These are phyloP conservation scores for Globisporangium canariense DNA, from an alignment of 352 stramenopile species.

Conservation along the genomic window DNA sequence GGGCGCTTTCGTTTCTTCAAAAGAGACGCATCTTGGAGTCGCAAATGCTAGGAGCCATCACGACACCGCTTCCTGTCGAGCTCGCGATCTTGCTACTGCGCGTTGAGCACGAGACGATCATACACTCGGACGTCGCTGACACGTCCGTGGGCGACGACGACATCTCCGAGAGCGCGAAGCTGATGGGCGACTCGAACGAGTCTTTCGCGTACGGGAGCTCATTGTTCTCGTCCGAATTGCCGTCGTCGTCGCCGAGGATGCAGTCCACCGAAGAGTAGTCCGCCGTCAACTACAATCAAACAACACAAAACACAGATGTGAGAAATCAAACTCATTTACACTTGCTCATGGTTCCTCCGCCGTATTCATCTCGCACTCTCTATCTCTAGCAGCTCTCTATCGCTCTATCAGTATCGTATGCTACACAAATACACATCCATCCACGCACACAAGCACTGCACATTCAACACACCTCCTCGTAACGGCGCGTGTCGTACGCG, in stretches of 20 bases:
- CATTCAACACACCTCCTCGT: constrained; percentile 48
- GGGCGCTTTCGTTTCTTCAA: background rate
- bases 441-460: constrained; percentile 1
- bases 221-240: constrained; percentile 46
- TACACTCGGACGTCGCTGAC: constrained; percentile 38
- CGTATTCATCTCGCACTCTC: constrained; percentile 5
- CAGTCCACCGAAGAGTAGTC: constrained; percentile 63
- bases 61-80: background rate
- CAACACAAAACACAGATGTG: constrained; percentile 7
- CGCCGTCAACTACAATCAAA: constrained; percentile 22
- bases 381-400: constrained; percentile 2
- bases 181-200: constrained; percentile 49
- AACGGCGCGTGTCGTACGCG: constrained; percentile 60
- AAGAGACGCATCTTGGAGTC: constrained; percentile 2
- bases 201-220: constrained; percentile 64
- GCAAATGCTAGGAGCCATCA: background rate
- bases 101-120: constrained; percentile 37
- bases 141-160: constrained; percentile 67
- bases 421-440: constrained; percentile 6
- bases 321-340: constrained; percentile 9
- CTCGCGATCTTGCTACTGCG: constrained; percentile 6
- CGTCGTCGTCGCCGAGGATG: constrained; percentile 63
- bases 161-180: constrained; percentile 53
- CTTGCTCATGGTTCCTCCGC: background rate
- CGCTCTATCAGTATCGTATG: background rate